These are phyloP conservation scores for Pyropia yezoensis DNA, from an alignment of 23 red algal genomes.

Conservation along the genomic window DNA sequence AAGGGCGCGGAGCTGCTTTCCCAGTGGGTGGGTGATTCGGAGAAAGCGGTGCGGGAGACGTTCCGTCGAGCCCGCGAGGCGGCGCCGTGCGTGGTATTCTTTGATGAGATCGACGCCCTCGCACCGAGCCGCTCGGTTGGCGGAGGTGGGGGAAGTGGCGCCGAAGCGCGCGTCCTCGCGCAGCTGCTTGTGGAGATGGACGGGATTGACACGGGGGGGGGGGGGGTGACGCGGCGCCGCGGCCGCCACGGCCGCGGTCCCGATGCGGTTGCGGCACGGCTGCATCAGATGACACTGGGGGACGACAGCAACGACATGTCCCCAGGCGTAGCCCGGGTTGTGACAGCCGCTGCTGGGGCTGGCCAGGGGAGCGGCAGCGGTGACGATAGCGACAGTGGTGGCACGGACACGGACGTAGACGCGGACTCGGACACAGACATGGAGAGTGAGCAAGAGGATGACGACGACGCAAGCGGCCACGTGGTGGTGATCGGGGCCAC, in stretches of 20 bases:
- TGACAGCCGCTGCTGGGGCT: too few relatives aligned
- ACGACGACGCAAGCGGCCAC: background rate
- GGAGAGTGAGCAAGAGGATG: too few relatives aligned
- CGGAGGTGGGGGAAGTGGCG: constrained; percentile 19
- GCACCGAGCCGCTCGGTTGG: constrained; percentile 39
- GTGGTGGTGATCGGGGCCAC: constrained; percentile 90
- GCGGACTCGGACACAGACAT: too few relatives aligned
- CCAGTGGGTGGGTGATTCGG: constrained; percentile 95
- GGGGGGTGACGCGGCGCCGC: background rate
- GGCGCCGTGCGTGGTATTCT: constrained; percentile 93
- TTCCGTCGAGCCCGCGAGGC: constrained; percentile 69
- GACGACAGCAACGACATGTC: background rate
- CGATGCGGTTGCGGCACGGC: background rate
- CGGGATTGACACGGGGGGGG: constrained; percentile 51
- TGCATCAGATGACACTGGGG: background rate
- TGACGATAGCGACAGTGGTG: background rate
- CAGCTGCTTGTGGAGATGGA: constrained; percentile 93
- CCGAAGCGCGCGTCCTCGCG: constrained; percentile 84
- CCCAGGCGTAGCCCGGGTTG: background rate
- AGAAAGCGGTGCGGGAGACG: constrained; percentile 79
- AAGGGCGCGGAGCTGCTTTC: constrained; percentile 88
- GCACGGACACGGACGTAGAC: background rate
- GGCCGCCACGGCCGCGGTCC: background rate
- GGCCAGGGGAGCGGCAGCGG: too few relatives aligned
- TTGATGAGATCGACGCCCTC: constrained; percentile 95